Evolutionary conservation across 441 rosid genomes (phyloP).

Genomic region (Erodium texanum): DNA sequence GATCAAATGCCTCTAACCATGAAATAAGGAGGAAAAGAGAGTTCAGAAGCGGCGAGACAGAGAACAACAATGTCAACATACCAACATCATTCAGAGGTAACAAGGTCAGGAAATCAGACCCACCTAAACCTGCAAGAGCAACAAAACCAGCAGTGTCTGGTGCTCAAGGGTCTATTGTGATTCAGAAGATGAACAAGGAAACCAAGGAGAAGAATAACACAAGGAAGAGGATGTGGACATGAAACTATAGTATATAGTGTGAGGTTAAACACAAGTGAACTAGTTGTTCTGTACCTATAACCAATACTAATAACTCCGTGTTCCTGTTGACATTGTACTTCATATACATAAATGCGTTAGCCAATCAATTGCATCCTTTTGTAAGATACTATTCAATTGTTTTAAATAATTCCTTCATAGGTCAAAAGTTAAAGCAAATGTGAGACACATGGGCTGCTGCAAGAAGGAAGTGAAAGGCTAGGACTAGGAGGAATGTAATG

Average conservation of each 20-base stretch:
- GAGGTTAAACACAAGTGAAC: conserved; percentile 3
- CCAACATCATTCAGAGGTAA: conserved; percentile 37
- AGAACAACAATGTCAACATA: conserved; percentile 34
- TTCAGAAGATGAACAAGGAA: conserved; percentile 44
- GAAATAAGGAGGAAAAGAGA: conserved; percentile 49
- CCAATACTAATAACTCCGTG: no score
- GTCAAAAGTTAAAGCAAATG: no score
- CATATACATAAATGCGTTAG: no score
- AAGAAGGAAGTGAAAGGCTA: no score
- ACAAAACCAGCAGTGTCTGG: conserved; percentile 41
- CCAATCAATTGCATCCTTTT: background rate
- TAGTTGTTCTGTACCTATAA: background rate
- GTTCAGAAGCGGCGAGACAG: conserved; percentile 68
- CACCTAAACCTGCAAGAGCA: conserved; percentile 42
- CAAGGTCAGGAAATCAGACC: conserved; percentile 66
- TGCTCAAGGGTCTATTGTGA: conserved; percentile 26
- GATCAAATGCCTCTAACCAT: conserved; percentile 22
- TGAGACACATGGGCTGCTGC: no score
- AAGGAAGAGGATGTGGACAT: conserved; percentile 48
- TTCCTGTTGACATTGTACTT: no score
- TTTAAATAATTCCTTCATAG: no score
- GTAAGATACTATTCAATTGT: no score
- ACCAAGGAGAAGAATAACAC: conserved; percentile 29
- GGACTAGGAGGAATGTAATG: no score
- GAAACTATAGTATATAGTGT: conserved; percentile 30